These are phyloP conservation scores for Tricharina praecox DNA, from an alignment of 495 filamentous ascomycete species.

Conservation along the genomic window DNA sequence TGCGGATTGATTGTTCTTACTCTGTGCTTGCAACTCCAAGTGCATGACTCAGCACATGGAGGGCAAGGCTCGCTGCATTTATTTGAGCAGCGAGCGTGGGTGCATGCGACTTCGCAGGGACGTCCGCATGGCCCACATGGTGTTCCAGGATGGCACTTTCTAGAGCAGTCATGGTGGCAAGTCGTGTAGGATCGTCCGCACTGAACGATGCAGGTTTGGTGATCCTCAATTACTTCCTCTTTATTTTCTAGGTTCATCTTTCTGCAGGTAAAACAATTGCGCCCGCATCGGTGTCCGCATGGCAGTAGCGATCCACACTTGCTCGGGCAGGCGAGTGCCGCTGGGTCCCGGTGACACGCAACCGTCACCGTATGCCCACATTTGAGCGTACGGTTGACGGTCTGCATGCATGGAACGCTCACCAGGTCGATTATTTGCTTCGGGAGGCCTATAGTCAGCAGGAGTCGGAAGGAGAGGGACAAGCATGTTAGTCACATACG, in stretches of 20 bases:
- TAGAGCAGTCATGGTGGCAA: slow-evolving; percentile 41
- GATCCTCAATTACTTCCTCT: slow-evolving; percentile 23
- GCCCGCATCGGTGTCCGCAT: slow-evolving; percentile 48
- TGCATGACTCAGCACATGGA: slow-evolving; percentile 45
- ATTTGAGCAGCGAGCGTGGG: slow-evolving; percentile 43
- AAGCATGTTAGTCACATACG: too few species aligned
- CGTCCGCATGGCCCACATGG: slow-evolving; percentile 38
- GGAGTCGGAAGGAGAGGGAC: too few species aligned
- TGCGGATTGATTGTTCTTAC: too few species aligned
- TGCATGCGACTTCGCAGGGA: slow-evolving; percentile 45
- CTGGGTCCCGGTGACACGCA: slow-evolving; percentile 35
- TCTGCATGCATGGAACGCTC: slow-evolving; percentile 6
- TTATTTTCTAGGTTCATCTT: slow-evolving; percentile 13
- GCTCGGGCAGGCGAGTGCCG: slow-evolving; percentile 31
- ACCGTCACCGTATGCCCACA: slow-evolving; percentile 2
- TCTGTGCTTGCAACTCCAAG: slow-evolving; percentile 41
- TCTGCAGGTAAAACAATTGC: slow-evolving; percentile 36
- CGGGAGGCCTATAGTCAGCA: too few species aligned
- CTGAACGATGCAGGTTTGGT: slow-evolving; percentile 34
- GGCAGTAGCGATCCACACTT: slow-evolving; percentile 32
- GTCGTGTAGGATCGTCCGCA: slow-evolving; percentile 41
- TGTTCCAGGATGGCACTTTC: slow-evolving; percentile 37
- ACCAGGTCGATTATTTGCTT: slow-evolving; percentile 24
- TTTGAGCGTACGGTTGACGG: neutral
- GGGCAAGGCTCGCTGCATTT: slow-evolving; percentile 46